Evolutionary conservation across 768 basidiomycete species (phyloP), one percentile per base, ranked within the genome.

Genomic region (Gyrodon lividus): DNA sequence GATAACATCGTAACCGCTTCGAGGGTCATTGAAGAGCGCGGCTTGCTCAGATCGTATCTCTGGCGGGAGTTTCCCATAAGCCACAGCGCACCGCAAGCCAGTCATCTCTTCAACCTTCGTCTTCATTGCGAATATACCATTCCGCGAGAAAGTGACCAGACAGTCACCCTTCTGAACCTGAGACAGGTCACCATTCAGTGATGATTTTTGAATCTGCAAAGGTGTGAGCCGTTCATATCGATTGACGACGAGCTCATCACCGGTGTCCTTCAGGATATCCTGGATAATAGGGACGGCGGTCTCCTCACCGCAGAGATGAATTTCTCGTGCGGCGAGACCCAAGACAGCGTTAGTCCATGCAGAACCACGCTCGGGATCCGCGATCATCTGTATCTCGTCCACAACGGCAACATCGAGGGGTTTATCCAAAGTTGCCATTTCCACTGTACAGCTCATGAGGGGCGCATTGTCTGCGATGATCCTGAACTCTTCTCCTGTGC

Each of bases 301-400:
- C 59, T 92, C 93, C 67, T 99, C 97, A 4, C 97, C 97, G 62
- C 97, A 98, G 1, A 99, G 77, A 70, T 99, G 97, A 1, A 99
- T 61, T 63, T 98, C 95, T 23, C 77, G 74, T 2, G 94, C 93
- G 48, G 77, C 70, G 1, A 86, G 43, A 2, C 91, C 89, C 17
- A 97, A 69, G 2, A 99, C 78, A 0, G 93, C 94, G 12, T 66
- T 62, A 8, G 89, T 88, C 96, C 97, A 99, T 0, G 82, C 82
- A 22, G 71, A 74, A 0, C 97, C 96, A 14, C 97, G 83, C 3
- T 83, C 73, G 0, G 75, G 69, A 66, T 98, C 92, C 0, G 80
- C 80, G 16, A 98, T 82, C 88, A 98, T 89, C 73, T 98, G 97
- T 43, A 99, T 98, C 73, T 98, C 96, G 67, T 98, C 97, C 40